Evolutionary conservation across 2,329 filamentous ascomycete species (phyloP).

Genomic region (Phaeosphaeria sp.): DNA sequence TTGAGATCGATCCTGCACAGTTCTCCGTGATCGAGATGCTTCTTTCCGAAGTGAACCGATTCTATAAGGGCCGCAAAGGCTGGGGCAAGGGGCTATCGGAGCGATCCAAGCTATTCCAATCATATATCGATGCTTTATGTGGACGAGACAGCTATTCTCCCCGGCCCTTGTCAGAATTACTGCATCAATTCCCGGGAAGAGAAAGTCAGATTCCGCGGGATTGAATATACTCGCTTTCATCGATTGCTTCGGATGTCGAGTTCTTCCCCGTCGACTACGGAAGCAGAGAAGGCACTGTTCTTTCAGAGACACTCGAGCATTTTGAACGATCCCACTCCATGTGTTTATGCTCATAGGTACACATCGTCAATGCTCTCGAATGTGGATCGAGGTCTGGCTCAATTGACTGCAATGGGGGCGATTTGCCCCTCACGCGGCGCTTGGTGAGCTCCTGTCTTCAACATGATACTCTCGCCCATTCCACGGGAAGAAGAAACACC

Average conservation of each 20-base stretch:
- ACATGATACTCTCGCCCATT: no score
- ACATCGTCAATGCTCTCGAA: not conserved
- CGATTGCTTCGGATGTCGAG: not conserved
- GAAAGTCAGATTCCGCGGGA: not conserved
- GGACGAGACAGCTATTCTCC: no score
- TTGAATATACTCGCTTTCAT: not conserved
- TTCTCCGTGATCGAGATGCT: not conserved
- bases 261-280: not conserved
- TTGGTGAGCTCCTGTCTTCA: no score
- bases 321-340: not conserved
- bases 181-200: not conserved
- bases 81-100: not conserved
- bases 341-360: not conserved
- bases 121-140: not conserved
- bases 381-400: not conserved
- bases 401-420: no score
- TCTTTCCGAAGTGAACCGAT: not conserved
- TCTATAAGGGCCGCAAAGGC: no score
- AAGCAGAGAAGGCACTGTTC: not conserved
- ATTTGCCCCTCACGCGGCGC: no score
- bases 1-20: not conserved
- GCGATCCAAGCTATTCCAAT: not conserved
- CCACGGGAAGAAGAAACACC: no score
- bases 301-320: not conserved
- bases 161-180: no score